Conservation (phyloP, 2,329 filamentous ascomycete genomes). For the Phialemoniopsis sp. region DNA sequence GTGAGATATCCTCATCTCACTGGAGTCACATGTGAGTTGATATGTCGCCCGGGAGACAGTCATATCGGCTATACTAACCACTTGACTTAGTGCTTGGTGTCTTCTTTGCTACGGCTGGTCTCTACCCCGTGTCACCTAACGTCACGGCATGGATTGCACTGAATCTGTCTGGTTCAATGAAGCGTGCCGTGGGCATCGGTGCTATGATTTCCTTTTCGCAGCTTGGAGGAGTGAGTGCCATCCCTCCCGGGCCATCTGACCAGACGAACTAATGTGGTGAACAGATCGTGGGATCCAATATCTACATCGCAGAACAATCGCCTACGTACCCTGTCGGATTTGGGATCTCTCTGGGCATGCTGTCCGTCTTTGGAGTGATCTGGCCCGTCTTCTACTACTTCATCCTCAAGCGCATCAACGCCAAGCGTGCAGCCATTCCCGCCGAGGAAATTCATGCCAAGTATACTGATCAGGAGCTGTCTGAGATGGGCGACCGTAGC, state of each 20-base stretch:
- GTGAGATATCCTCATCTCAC: conserved; percentile 2
- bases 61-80: no score
- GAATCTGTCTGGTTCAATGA: conserved; percentile 20
- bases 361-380: background rate
- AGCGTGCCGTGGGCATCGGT: conserved; percentile 22
- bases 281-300: conserved; percentile 20
- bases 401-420: conserved; percentile 11
- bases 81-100: no score
- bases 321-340: conserved; percentile 9
- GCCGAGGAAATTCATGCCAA: conserved; percentile 18
- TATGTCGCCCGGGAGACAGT: conserved; percentile 11
- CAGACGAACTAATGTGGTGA: no score
- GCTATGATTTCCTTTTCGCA: conserved; percentile 15
- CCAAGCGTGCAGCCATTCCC: conserved; percentile 13
- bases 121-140: conserved; percentile 24
- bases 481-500: conserved; percentile 22
- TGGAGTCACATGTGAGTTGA: conserved; percentile 1
- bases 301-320: conserved; percentile 7
- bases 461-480: conserved; percentile 21
- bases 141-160: conserved; percentile 22
- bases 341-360: conserved; percentile 3
- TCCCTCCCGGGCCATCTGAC: background rate
- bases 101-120: conserved; percentile 8
- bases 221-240: conserved; percentile 11
- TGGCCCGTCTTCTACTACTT: conserved; percentile 1